A percentile compares a stretch with the other conserved stretches of the same genome.
Conservation (phyloP, 768 basidiomycete genomes). For the Hirschioporus abietinus region DNA sequence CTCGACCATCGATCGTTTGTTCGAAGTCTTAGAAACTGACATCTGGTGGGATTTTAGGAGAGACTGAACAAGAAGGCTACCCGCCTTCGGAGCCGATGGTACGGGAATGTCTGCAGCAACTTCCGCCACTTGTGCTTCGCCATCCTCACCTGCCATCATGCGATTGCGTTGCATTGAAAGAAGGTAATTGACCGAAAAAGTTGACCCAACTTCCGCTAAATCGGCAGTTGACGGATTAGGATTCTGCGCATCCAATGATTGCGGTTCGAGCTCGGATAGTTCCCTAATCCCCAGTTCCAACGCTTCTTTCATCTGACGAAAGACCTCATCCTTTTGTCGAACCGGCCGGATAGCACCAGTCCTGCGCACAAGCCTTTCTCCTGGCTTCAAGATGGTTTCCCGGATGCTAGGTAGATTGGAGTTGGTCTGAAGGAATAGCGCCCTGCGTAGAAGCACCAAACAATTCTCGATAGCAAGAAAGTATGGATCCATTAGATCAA, state of each 20-base stretch:
- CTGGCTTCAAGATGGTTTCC: neutral
- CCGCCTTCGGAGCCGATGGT: no score
- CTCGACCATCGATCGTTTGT: no score
- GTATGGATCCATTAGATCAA: neutral
- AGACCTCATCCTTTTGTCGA: neutral
- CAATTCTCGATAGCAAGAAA: neutral
- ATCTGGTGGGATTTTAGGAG: no score
- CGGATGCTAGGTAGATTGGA: neutral
- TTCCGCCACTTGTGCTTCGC: no score
- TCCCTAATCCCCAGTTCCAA: neutral
- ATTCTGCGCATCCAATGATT: neutral
- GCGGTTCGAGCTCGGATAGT: neutral
- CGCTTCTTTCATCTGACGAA: neutral
- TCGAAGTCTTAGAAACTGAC: no score
- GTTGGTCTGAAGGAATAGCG: neutral
- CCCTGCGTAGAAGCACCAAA: neutral
- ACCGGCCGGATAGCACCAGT: neutral
- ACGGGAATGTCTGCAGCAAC: no score
- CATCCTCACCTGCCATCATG: neutral
- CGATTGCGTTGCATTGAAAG: neutral
- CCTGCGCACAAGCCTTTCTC: neutral
- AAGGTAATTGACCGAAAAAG: neutral
- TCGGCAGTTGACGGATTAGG: neutral
- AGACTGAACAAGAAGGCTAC: no score
- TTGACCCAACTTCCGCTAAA: neutral